phyloP scores from a whole-genome alignment of 306 rosid genomes.

The Clitoria ternatea region DNA sequence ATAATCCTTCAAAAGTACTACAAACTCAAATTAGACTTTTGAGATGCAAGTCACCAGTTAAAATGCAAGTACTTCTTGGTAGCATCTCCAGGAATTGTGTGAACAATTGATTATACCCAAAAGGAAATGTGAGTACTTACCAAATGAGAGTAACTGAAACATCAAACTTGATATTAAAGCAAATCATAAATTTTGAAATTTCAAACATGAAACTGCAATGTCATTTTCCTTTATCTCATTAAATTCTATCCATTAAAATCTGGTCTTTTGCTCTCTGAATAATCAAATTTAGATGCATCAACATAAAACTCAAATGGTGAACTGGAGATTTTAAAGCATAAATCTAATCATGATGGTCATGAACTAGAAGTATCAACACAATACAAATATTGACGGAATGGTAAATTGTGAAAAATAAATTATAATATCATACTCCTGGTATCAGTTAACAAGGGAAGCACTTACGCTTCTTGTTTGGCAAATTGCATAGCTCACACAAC shows the following conservation, averaged over 20 bases:
- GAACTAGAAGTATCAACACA: not conserved
- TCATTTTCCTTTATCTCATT: not conserved
- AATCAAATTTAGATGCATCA: not conserved
- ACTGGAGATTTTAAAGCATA: not conserved
- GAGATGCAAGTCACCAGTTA: not conserved
- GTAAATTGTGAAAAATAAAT: conserved; percentile 2
- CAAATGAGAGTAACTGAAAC: not conserved
- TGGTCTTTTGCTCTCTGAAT: not conserved
- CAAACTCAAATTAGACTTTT: conserved; percentile 17
- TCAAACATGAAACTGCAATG: not conserved
- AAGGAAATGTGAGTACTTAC: not conserved
- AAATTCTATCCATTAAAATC: not conserved
- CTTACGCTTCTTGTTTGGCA: not conserved
- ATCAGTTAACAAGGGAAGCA: conserved; percentile 9
- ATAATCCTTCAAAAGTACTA: not conserved
- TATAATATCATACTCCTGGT: not conserved
- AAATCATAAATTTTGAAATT: not conserved
- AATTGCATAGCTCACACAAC: not conserved
- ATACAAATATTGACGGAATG: not conserved
- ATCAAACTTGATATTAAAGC: not conserved
- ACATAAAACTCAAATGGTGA: conserved; percentile 11
- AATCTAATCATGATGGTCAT: not conserved
- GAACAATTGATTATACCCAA: not conserved
- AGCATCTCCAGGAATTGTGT: not conserved
- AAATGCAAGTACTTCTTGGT: not conserved